Percentiles rank a stretch among this genome's conserved stretches.
These are phyloP conservation scores for Acacia melanoxylon DNA, from an alignment of 306 rosid species.

Conservation along the genomic window DNA sequence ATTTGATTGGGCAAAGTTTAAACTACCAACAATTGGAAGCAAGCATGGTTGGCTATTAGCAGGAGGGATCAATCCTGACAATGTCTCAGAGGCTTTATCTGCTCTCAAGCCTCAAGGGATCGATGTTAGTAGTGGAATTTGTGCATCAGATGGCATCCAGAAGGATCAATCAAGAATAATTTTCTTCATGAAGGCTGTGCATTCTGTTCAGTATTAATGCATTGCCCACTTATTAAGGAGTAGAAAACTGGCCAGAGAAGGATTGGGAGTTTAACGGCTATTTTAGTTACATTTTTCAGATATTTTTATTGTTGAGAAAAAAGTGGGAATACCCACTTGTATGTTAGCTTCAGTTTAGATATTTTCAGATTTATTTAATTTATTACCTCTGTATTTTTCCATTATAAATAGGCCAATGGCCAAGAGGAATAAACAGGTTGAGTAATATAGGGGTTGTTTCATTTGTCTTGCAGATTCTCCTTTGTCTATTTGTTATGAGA, in stretches of 20 bases:
- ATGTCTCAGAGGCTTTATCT: constrained; percentile 67
- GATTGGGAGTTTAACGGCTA: neutral
- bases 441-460: too few species aligned
- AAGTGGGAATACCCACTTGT: neutral
- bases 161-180: constrained; percentile 65
- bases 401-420: neutral
- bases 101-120: constrained; percentile 75
- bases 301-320: neutral
- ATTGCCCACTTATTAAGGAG: neutral
- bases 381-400: neutral
- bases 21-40: constrained; percentile 67
- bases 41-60: constrained; percentile 96
- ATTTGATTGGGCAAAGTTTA: constrained; percentile 75
- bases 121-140: constrained; percentile 92
- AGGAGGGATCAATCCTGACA: constrained; percentile 80
- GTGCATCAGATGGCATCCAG: constrained; percentile 74
- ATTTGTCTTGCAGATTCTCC: too few species aligned
- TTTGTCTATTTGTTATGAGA: neutral
- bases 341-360: neutral
- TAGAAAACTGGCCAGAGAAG: neutral
- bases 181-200: constrained; percentile 59
- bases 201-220: constrained; percentile 45
- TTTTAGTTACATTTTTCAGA: neutral
- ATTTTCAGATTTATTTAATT: neutral
- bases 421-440: neutral